Evolutionary conservation across 176 grass and related monocot genomes (phyloP).

Genomic region (Coix lacrymajobi): DNA sequence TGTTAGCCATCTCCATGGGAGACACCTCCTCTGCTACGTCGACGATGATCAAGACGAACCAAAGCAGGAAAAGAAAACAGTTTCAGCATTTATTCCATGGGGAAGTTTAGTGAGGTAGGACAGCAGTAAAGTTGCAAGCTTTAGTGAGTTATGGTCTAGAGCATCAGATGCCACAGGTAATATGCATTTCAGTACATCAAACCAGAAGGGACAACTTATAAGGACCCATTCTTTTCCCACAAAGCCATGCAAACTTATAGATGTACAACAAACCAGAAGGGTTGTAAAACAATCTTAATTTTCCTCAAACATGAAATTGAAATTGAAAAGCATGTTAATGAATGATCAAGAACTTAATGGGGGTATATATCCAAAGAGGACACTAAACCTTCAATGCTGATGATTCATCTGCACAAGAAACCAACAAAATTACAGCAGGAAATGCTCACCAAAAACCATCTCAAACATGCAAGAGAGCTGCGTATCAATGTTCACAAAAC

Average conservation of each 20-base stretch:
- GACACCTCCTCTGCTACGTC: not conserved
- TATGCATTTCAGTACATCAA: too few relatives aligned
- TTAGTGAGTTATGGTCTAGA: slow-evolving; percentile 22
- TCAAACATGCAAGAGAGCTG: not conserved
- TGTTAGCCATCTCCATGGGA: slow-evolving; percentile 42
- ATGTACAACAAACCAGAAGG: not conserved
- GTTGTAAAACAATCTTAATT: not conserved
- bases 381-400: not conserved
- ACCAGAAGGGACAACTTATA: too few relatives aligned
- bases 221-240: not conserved
- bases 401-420: not conserved
- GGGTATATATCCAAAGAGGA: not conserved
- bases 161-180: slow-evolving; percentile 35
- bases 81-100: not conserved
- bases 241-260: slow-evolving; percentile 18
- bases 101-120: not conserved
- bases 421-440: not conserved
- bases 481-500: not conserved
- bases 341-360: not conserved
- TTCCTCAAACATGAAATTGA: not conserved
- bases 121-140: slow-evolving; percentile 17
- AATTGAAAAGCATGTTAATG: not conserved
- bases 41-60: not conserved
- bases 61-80: slow-evolving; percentile 18
- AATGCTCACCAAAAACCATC: not conserved